Percentiles rank a stretch among this genome's conserved stretches.
Evolutionary conservation across 345 rosid species (phyloP).

Genomic region (Rhodamnia argentea): DNA sequence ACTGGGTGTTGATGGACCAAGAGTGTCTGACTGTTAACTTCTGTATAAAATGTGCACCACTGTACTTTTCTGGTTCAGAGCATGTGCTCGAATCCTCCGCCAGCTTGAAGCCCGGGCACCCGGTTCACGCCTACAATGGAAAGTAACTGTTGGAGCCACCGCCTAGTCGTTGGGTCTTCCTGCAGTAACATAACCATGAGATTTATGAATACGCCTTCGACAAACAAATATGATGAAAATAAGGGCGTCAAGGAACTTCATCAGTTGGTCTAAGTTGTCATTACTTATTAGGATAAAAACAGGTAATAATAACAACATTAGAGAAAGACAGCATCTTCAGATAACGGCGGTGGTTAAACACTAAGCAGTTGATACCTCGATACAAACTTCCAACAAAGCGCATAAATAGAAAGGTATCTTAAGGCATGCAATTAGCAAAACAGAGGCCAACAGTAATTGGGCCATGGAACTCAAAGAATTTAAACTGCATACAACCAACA

Average conservation of each 20-base stretch:
- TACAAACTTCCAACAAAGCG: not conserved
- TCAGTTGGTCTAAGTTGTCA: not conserved
- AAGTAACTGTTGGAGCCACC: conserved; percentile 93
- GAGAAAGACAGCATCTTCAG: not conserved
- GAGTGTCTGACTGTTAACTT: not conserved
- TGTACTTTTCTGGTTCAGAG: conserved; percentile 31
- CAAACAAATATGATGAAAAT: not conserved
- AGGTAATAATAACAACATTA: not conserved
- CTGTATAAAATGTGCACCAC: not conserved
- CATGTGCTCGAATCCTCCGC: conserved; percentile 79
- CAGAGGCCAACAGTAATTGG: not conserved
- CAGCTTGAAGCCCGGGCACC: conserved; percentile 55
- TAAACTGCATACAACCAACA: not conserved
- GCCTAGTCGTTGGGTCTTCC: conserved; percentile 93
- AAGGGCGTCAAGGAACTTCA: not conserved
- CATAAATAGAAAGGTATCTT: not conserved
- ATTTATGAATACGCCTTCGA: not conserved
- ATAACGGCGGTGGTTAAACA: not conserved
- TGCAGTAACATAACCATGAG: conserved; percentile 1
- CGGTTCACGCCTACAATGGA: conserved; percentile 66
- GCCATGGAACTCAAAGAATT: not conserved
- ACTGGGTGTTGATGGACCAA: not conserved
- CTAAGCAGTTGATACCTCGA: not conserved
- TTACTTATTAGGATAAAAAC: not conserved
- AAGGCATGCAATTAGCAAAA: not conserved